Percentiles rank a stretch among this genome's conserved stretches.
phyloP scores from a whole-genome alignment of 2,329 filamentous ascomycete genomes.

The Cytospora schulzeri region DNA sequence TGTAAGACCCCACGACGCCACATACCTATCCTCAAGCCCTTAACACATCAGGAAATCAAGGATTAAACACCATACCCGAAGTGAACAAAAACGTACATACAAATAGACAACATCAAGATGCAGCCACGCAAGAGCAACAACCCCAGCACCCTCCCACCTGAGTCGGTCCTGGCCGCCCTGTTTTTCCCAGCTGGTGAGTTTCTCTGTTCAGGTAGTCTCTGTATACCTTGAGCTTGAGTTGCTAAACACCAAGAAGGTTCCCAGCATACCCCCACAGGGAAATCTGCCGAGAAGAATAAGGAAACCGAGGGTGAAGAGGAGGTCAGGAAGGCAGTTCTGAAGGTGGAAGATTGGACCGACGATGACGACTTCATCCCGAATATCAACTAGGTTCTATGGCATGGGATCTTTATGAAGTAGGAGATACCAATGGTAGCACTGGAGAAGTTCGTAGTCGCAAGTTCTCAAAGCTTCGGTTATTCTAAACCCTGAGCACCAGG shows the following conservation, averaged over 20 bases:
- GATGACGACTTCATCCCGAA: constrained; percentile 2
- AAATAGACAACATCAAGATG: neutral
- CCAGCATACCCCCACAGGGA: neutral
- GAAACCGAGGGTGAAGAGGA: neutral
- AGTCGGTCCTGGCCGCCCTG: neutral
- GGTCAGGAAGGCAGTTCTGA: neutral
- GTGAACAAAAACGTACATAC: neutral
- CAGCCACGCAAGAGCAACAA: neutral
- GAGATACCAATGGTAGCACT: neutral
- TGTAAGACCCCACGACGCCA: neutral
- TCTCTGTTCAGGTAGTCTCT: too few species aligned
- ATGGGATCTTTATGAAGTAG: too few species aligned
- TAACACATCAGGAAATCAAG: neutral
- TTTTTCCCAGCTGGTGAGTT: constrained; percentile 5
- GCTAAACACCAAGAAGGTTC: constrained; percentile 1
- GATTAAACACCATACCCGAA: too few species aligned
- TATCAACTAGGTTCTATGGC: neutral
- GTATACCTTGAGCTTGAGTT: neutral
- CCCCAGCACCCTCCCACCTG: neutral
- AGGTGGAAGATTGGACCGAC: constrained; percentile 6
- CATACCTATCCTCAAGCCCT: neutral
- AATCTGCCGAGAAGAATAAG: neutral
- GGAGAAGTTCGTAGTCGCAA: neutral
- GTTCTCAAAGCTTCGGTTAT: neutral
- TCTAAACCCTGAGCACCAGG: neutral